Evolutionary conservation across 306 rosid species (phyloP).

Genomic region (Abrus pulchellus): DNA sequence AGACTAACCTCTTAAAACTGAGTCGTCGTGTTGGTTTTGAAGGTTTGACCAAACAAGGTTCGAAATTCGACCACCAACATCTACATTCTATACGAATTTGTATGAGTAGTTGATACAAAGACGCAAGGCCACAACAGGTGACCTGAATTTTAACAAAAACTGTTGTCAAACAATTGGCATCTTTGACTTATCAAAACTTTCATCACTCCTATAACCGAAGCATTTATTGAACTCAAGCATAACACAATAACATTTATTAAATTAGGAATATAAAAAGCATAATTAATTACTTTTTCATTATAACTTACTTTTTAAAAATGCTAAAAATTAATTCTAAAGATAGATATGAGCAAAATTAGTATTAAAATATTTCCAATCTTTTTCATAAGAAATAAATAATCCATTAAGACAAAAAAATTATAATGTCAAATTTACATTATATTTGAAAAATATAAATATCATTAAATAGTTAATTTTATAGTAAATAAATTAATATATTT

Average conservation of each 20-base stretch:
- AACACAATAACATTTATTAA: not conserved
- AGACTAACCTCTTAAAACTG: not conserved
- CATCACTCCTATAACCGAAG: not conserved
- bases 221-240: conserved; percentile 28
- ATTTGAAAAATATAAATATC: no score
- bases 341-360: no score
- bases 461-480: no score
- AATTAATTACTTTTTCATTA: no score
- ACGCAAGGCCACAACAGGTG: not conserved
- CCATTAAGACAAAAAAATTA: no score
- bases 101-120: not conserved
- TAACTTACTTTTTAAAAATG: no score
- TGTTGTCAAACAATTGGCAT: not conserved
- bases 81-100: conserved; percentile 6
- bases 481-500: no score
- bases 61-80: not conserved
- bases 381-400: no score
- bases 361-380: no score
- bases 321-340: no score
- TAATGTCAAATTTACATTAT: no score
- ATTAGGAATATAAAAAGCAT: no score
- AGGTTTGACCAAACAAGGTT: not conserved
- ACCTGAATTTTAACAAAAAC: not conserved
- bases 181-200: conserved; percentile 23
- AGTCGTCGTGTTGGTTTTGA: not conserved